Base-by-base conservation (phyloP, 306 rosid genomes). In the Cucumis cinereus region DNA sequence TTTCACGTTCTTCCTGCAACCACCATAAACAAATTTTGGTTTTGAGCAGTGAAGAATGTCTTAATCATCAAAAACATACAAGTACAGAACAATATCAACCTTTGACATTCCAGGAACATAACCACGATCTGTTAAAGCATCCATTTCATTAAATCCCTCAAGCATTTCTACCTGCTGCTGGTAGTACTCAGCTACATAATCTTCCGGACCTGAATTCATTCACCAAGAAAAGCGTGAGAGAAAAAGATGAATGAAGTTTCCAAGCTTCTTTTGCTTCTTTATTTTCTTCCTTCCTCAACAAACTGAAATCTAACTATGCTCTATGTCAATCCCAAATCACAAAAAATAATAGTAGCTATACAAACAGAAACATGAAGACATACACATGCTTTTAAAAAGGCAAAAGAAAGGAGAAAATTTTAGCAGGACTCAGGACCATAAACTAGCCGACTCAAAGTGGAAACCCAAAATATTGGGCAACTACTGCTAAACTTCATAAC, bases 91-190 rank as follows among this genome's bases (percentile, higher is more conserved):
- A 47, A 63, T 24, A 78, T 16, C 79, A 75, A 92, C 99, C 97
- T 88, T 90, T n/a, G 99, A 90, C 96, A 92, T 88, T 79, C 90
- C 96, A 55, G 96, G 97, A 82, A 95, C 54, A 80, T 88, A 89
- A 58, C 98, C 99, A 50, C 89, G 91, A 72, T 92, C 89, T 0
- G 97, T 88, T 55, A 95, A 87, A 53, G 87, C 91, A 89, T 95
- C 99, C 98, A 95, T 95, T 81, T 92, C 96, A n/a, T 77, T 92
- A 83, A 95, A 92, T 30, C 99, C 98, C 87, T 95, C 96, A 0
- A 95, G 98, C 88, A 90, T 88, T 85, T 95, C 93, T 20, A 90
- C 92, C 80, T 95, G 99, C 80, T 95, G 98, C 83, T 95, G 98
- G 79, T 95, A 95, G 84, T 95, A 95, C 86, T 84, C 97, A 0